Evolutionary conservation across 164 flowering plant species (phyloP).

Genomic region (Stephania japonica): DNA sequence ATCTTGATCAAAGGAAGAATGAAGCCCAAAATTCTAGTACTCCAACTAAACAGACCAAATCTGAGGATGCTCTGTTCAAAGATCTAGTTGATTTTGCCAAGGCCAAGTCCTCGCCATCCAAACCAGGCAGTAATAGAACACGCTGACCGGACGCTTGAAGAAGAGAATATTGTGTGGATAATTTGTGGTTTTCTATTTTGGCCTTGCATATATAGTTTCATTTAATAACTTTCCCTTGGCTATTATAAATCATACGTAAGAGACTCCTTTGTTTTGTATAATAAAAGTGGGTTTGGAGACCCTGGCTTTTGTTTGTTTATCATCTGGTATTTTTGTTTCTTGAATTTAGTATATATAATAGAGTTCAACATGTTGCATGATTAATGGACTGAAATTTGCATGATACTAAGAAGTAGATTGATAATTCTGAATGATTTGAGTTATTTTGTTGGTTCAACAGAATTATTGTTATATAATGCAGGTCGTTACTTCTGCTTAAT

Average conservation of each 20-base stretch:
- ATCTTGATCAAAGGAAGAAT: constrained; percentile 32
- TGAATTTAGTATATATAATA: constrained; percentile 8
- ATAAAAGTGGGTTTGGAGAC: constrained; percentile 16
- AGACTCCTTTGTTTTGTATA: background rate
- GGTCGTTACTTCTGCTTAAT: too few species aligned
- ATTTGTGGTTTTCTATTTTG: background rate
- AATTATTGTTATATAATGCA: too few species aligned
- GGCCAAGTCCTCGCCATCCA: constrained; percentile 60
- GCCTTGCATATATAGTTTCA: background rate
- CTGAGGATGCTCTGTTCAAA: constrained; percentile 76
- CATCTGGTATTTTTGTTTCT: background rate
- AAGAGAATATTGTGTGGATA: background rate
- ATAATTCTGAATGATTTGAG: background rate
- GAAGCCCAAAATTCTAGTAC: constrained; percentile 27
- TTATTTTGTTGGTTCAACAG: too few species aligned
- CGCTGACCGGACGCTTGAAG: constrained; percentile 21
- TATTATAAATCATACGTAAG: background rate
- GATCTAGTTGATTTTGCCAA: constrained; percentile 85
- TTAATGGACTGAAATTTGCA: background rate
- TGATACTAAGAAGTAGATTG: background rate
- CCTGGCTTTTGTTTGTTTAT: constrained; percentile 14
- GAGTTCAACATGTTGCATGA: background rate
- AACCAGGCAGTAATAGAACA: constrained; percentile 37
- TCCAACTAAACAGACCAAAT: constrained; percentile 41
- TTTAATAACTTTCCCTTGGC: background rate